Evolutionary conservation across 768 basidiomycete species (phyloP).

Genomic region (Cantharellus cinnabarinus): DNA sequence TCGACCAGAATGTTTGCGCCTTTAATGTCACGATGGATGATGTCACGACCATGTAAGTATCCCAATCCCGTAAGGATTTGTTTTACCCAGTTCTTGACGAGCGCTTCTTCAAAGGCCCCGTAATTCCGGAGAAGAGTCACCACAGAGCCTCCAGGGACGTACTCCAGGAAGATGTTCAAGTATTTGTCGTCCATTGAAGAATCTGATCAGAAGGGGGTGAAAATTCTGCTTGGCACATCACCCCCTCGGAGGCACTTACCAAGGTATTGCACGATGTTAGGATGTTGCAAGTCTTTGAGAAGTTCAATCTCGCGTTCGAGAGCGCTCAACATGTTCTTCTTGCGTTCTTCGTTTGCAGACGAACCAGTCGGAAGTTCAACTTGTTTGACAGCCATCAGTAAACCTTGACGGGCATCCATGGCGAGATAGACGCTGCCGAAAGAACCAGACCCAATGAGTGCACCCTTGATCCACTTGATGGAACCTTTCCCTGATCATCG

Average conservation of each 20-base stretch:
- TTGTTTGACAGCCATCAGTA: conserved; percentile 96
- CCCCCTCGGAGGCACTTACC: conserved; percentile 30
- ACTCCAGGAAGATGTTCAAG: conserved; percentile 93
- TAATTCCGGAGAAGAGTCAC: conserved; percentile 75
- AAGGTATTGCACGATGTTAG: conserved; percentile 95
- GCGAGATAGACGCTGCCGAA: conserved; percentile 92
- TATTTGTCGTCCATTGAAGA: conserved; percentile 80
- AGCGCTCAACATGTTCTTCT: conserved; percentile 80
- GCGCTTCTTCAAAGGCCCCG: conserved; percentile 81
- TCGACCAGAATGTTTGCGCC: conserved; percentile 97
- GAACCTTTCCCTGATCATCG: conserved; percentile 25
- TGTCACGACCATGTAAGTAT: conserved; percentile 82
- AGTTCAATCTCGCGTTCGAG: conserved; percentile 88
- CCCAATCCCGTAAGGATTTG: conserved; percentile 78
- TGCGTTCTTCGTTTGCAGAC: conserved; percentile 75
- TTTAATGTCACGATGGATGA: conserved; percentile 97
- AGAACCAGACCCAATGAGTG: conserved; percentile 84
- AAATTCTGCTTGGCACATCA: background rate
- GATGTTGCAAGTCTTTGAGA: conserved; percentile 77
- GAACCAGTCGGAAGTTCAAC: conserved; percentile 76
- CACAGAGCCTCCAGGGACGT: conserved; percentile 89
- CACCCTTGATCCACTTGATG: conserved; percentile 94
- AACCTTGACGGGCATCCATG: conserved; percentile 77
- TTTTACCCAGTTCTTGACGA: conserved; percentile 81
- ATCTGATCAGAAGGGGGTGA: conserved; percentile 27